Base-by-base conservation (phyloP, 2,329 filamentous ascomycete species). In the Hymenoscyphus repandus region DNA sequence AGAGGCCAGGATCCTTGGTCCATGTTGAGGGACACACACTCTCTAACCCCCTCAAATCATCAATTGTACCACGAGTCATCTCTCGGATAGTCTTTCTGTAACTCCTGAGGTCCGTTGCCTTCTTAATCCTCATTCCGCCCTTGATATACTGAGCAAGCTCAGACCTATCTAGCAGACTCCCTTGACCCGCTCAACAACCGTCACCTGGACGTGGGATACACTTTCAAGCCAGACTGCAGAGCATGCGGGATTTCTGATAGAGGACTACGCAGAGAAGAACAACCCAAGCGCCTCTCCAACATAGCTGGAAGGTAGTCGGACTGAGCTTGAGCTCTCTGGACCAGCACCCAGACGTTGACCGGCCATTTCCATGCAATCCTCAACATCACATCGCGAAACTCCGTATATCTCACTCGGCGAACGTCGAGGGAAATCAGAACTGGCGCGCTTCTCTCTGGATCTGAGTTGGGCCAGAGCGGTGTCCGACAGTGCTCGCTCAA, bases 401-500 rank as follows among this genome's bases (percentile, higher is more conserved):
- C 59, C 57, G 47, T 44, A 60, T 41, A 62, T 58, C 63, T 70
- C 75, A 58, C 74, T 80, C 71, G 78, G 79, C 71, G 75, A 79
- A 65, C 77, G 76, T 71, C 79, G 78, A 74, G 75, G 77, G 64
- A 72, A 73, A 67, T 73, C 73, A 67, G 74, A 79, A 61, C 70
- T 77, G 69, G 73, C 75, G 65, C 73, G 72, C 64, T 76, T 76
- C 66, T 72, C 72, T 69, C 73, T 79, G 63, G 77, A 79, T 71
- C 70, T 74, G 72, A 73, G 72, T 68, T 75, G 77, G 75, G 71
- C 71, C 64, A 73, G 73, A 77, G 71, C 70, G 74, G 72, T 75
- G 73, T 74, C 71, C 65, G 73, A 74, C 68, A 72, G 71, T 73
- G 73, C 74, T 72, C 75, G 73, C 64, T 72, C 72, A 65, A 74